These are phyloP conservation scores for Neurospora discreta DNA, from an alignment of 495 filamentous ascomycete genomes.

Conservation along the genomic window DNA sequence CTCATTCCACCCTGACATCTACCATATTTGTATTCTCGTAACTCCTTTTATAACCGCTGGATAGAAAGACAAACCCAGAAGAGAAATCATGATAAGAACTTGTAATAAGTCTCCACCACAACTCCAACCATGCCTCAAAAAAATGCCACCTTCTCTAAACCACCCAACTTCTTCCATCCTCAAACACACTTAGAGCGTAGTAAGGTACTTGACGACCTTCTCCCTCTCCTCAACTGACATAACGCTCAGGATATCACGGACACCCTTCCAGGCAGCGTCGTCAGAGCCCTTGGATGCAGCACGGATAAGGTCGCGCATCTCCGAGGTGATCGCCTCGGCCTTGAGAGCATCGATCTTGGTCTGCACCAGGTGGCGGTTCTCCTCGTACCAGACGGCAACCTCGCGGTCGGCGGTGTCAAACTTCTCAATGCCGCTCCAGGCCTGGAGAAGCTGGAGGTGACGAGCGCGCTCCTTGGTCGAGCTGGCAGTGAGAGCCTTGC, in stretches of 20 bases:
- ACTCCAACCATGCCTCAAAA: background rate
- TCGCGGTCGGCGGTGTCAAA: constrained; percentile 68
- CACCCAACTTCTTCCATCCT: background rate
- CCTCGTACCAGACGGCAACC: constrained; percentile 94
- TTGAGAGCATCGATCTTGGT: constrained; percentile 71
- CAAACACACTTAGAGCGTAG: background rate
- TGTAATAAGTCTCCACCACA: background rate
- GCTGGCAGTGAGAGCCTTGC: constrained; percentile 28
- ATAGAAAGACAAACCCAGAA: background rate
- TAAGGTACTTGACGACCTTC: constrained; percentile 63
- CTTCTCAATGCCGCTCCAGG: constrained; percentile 63
- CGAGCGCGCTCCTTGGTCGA: constrained; percentile 41
- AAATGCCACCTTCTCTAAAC: no score
- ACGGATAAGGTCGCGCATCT: constrained; percentile 69
- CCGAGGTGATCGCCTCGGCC: constrained; percentile 61
- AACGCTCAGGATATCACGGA: constrained; percentile 73
- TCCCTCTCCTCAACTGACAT: constrained; percentile 83
- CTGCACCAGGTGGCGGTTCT: constrained; percentile 73
- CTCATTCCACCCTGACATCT: background rate
- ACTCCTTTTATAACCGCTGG: background rate
- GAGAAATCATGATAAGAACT: background rate
- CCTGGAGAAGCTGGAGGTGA: constrained; percentile 57
- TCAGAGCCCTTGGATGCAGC: constrained; percentile 25
- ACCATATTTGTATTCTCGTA: background rate
- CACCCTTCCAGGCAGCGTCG: constrained; percentile 73